Evolutionary conservation across 441 rosid species (phyloP).

Genomic region (Croton setiger): DNA sequence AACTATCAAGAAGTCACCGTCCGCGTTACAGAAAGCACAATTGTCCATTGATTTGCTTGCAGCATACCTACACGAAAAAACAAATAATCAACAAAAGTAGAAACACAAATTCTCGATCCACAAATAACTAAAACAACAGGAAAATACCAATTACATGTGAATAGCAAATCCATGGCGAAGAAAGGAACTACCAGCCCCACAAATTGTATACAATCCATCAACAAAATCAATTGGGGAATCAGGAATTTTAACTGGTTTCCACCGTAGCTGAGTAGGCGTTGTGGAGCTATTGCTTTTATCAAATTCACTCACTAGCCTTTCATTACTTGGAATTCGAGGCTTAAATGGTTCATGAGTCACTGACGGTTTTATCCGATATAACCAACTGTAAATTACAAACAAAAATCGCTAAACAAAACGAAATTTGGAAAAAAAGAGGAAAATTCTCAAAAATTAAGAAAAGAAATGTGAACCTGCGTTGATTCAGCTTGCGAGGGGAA

Average conservation of each 20-base stretch:
- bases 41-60: constrained; percentile 89
- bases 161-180: constrained; percentile 91
- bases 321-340: constrained; percentile 58
- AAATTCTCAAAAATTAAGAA: too few relatives aligned
- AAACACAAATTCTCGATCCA: not conserved
- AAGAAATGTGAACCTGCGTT: constrained; percentile 46
- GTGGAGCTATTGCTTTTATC: constrained; percentile 56
- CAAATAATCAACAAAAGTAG: not conserved
- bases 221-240: constrained; percentile 63
- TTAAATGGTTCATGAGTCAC: constrained; percentile 92
- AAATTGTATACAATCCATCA: constrained; percentile 76
- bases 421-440: not conserved
- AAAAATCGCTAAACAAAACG: not conserved
- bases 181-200: constrained; percentile 94
- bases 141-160: constrained; percentile 67
- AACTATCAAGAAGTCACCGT: constrained; percentile 93
- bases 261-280: constrained; percentile 89
- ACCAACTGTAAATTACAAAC: constrained; percentile 47
- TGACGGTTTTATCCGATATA: constrained; percentile 89
- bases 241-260: constrained; percentile 85
- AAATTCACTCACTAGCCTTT: constrained; percentile 77
- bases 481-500: constrained; percentile 76
- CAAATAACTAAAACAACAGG: not conserved
- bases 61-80: constrained; percentile 47
- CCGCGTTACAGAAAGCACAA: constrained; percentile 87